Conservation (phyloP, 2,329 filamentous ascomycete genomes). For the Graphilbum fragrans region DNA sequence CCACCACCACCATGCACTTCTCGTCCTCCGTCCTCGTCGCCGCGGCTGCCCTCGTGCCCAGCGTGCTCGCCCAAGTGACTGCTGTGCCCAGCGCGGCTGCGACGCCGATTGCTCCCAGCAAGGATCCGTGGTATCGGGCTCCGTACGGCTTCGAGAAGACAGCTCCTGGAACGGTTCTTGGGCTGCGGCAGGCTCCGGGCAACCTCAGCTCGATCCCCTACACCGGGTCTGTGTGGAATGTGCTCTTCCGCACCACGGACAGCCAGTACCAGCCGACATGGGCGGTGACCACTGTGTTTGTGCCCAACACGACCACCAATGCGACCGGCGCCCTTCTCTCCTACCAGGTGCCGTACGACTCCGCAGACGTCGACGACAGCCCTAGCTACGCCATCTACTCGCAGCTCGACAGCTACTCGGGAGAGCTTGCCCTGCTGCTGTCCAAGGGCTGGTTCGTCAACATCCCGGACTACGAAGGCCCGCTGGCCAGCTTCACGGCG, state of each 20-base stretch:
- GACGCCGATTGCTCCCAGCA: slow-evolving; percentile 15
- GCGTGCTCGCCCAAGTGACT: neutral
- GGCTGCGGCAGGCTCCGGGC: slow-evolving; percentile 16
- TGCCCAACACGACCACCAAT: slow-evolving; percentile 11
- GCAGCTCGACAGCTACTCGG: slow-evolving; percentile 6
- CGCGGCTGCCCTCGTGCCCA: neutral
- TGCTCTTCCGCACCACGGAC: slow-evolving; percentile 25
- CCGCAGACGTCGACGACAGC: slow-evolving; percentile 23
- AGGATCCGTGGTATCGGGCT: slow-evolving; percentile 21
- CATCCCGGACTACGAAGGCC: slow-evolving; percentile 32
- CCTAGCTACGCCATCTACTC: slow-evolving; percentile 22
- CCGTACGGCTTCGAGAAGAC: slow-evolving; percentile 16
- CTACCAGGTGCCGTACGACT: slow-evolving; percentile 27
- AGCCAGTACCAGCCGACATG: slow-evolving; percentile 20
- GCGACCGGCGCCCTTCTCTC: slow-evolving; percentile 21
- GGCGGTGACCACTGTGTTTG: slow-evolving; percentile 25
- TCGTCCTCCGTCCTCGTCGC: neutral
- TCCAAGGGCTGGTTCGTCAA: slow-evolving; percentile 29
- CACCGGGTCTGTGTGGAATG: slow-evolving; percentile 18
- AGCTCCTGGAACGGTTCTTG: slow-evolving; percentile 16
- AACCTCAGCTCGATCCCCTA: slow-evolving; percentile 12
- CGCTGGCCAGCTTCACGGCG: slow-evolving; percentile 27
- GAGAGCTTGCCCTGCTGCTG: slow-evolving; percentile 21
- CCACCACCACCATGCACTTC: no score
- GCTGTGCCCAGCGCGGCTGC: neutral